These are phyloP conservation scores for Rhamnella rubrinervis DNA, from an alignment of 331 rosid genomes.

Conservation along the genomic window DNA sequence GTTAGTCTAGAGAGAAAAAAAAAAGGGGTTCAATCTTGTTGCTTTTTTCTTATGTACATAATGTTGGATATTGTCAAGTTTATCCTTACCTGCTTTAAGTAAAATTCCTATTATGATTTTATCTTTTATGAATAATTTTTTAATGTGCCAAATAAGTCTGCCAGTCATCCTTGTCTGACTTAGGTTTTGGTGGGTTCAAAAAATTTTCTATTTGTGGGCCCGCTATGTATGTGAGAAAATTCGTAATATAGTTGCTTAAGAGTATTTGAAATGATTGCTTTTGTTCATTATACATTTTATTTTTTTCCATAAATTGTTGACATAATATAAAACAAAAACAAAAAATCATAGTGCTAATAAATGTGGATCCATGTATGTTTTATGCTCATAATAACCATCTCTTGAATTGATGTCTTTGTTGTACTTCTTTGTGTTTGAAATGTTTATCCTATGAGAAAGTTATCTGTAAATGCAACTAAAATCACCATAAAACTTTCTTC, in stretches of 20 bases:
- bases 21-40: background rate
- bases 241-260: no score
- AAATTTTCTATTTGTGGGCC: background rate
- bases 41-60: background rate
- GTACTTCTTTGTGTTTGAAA: background rate
- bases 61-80: background rate
- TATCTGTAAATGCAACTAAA: background rate
- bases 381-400: no score
- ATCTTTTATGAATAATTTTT: background rate
- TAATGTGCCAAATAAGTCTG: background rate
- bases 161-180: background rate
- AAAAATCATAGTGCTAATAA: no score
- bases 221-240: background rate
- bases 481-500: background rate
- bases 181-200: background rate
- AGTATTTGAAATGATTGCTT: no score
- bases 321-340: no score
- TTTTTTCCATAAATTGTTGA: no score
- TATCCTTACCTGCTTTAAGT: background rate
- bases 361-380: no score
- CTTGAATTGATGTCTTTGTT: background rate
- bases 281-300: no score
- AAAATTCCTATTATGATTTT: background rate
- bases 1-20: background rate
- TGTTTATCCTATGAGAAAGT: background rate